Conservation (phyloP, 768 basidiomycete genomes). For the Auriculariales sp. region DNA sequence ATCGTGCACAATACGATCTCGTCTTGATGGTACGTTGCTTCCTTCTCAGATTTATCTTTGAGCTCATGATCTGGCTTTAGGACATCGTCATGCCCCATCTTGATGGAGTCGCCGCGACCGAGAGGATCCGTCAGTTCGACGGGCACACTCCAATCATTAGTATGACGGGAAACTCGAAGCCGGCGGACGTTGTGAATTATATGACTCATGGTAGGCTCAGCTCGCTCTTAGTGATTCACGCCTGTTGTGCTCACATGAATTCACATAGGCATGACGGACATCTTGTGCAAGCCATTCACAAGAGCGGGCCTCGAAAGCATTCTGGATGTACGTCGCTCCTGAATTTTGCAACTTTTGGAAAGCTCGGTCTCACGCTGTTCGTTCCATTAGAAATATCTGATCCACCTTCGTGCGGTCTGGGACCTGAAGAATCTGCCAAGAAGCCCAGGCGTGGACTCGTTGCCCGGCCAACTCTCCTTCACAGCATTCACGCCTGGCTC, state of each 20-base stretch:
- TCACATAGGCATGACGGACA: constrained; percentile 84
- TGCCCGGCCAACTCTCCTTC: no score
- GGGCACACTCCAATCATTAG: constrained; percentile 93
- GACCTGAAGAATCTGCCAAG: no score
- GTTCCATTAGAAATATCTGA: no score
- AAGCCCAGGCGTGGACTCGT: no score
- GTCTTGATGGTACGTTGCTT: constrained; percentile 68
- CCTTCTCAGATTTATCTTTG: constrained; percentile 2
- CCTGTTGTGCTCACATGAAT: background rate
- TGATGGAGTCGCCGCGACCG: constrained; percentile 83
- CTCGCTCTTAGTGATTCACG: background rate
- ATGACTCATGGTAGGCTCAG: constrained; percentile 46
- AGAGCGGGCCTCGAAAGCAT: constrained; percentile 81
- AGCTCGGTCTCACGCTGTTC: no score
- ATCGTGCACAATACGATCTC: constrained; percentile 87
- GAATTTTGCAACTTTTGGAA: no score
- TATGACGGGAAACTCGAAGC: constrained; percentile 89
- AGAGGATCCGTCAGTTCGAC: constrained; percentile 88
- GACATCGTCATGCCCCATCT: constrained; percentile 92
- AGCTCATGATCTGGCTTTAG: constrained; percentile 22
- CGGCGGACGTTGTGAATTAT: constrained; percentile 85
- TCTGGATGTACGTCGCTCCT: no score
- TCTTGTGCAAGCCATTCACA: constrained; percentile 94
- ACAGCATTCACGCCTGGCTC: no score
- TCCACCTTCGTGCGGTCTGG: no score